Percentiles rank a stretch among this genome's conserved stretches.
Conservation (phyloP, 2,329 filamentous ascomycete species). For the Hypoxylon sp. region DNA sequence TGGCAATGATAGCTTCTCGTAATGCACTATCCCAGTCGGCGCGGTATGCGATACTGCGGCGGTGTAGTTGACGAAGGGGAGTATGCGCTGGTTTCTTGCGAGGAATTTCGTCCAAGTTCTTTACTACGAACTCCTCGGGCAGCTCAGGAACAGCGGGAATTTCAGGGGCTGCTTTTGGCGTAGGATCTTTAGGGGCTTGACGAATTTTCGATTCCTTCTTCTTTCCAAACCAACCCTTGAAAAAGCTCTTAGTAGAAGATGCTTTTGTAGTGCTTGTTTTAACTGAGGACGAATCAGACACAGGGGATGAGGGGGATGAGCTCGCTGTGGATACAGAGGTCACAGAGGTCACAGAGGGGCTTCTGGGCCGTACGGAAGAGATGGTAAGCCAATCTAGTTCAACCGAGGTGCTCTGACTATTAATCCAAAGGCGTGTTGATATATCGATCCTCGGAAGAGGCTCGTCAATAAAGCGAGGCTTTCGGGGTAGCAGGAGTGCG, state of each 20-base stretch:
- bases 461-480: slow-evolving; percentile 48
- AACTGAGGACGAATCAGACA: slow-evolving; percentile 40
- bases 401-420: slow-evolving; percentile 22
- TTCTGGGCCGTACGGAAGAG: slow-evolving; percentile 42
- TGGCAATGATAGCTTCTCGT: slow-evolving; percentile 50
- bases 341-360: slow-evolving; percentile 43
- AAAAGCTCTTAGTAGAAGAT: slow-evolving; percentile 43
- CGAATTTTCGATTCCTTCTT: slow-evolving; percentile 38
- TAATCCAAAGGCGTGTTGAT: slow-evolving; percentile 46
- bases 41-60: slow-evolving; percentile 44
- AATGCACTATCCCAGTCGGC: slow-evolving; percentile 55
- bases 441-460: slow-evolving; percentile 45
- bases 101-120: slow-evolving; percentile 42
- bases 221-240: slow-evolving; percentile 45
- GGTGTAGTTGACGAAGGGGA: slow-evolving; percentile 45
- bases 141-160: slow-evolving; percentile 37
- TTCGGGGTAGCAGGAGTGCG: slow-evolving; percentile 54
- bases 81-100: slow-evolving; percentile 33
- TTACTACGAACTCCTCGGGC: slow-evolving; percentile 41
- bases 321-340: slow-evolving; percentile 40
- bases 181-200: slow-evolving; percentile 22
- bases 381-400: slow-evolving; percentile 50
- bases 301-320: slow-evolving; percentile 40
- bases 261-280: slow-evolving; percentile 42
- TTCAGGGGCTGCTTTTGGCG: slow-evolving; percentile 3